phyloP scores from a whole-genome alignment of 2,329 filamentous ascomycete genomes.

The Arthrobotrys musiformis region DNA sequence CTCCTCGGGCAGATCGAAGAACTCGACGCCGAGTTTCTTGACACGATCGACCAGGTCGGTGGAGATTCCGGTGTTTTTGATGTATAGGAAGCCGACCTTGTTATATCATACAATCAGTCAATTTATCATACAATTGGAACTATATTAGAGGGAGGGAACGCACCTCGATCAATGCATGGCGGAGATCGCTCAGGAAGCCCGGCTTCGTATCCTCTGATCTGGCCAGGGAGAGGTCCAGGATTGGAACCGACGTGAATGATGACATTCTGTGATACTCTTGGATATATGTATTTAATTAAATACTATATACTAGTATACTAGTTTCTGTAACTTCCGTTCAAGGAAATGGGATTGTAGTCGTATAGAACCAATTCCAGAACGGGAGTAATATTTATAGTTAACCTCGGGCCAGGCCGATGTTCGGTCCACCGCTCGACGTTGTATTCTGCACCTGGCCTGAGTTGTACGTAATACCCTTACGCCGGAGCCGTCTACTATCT shows the following conservation, averaged over 20 bases:
- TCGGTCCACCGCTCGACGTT: slow-evolving; percentile 1
- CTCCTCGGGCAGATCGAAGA: slow-evolving; percentile 79
- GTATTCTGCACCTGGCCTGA: too few species aligned
- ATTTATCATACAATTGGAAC: neutral
- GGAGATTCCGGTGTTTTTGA: slow-evolving; percentile 80
- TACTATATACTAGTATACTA: too few species aligned
- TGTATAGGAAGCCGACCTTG: slow-evolving; percentile 82
- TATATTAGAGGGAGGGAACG: neutral
- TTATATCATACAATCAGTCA: neutral
- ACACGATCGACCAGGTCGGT: slow-evolving; percentile 74
- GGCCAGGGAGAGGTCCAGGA: slow-evolving; percentile 78
- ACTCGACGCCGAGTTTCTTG: slow-evolving; percentile 74
- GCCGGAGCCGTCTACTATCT: too few species aligned
- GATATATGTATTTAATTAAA: too few species aligned
- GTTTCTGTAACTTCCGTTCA: too few species aligned
- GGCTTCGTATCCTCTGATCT: slow-evolving; percentile 74
- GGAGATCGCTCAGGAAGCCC: slow-evolving; percentile 75
- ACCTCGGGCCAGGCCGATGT: slow-evolving; percentile 5
- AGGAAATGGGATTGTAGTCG: neutral
- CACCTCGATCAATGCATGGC: slow-evolving; percentile 77
- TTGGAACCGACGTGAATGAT: slow-evolving; percentile 80
- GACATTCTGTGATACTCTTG: slow-evolving; percentile 48
- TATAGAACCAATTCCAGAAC: neutral
- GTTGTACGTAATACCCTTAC: too few species aligned
- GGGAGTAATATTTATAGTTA: neutral